Percentiles rank a stretch among this genome's conserved stretches.
Evolutionary conservation across 2,329 filamentous ascomycete genomes (phyloP).

Genomic region (Ophiognomonia clavigignenti-juglandacearum): DNA sequence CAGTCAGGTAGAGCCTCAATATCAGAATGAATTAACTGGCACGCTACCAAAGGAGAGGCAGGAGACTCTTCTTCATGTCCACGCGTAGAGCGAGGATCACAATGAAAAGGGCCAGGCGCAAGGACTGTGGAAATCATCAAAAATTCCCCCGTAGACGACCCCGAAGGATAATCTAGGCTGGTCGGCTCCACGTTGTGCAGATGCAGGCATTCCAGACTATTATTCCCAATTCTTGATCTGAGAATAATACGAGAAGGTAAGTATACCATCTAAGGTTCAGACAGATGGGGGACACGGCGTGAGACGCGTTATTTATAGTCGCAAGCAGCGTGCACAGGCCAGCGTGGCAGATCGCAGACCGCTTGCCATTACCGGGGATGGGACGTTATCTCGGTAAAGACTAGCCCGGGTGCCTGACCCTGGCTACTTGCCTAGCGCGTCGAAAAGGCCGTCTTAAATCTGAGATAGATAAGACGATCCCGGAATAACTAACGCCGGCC

Average conservation of each 20-base stretch:
- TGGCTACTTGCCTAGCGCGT: too few relatives aligned
- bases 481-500: constrained; percentile 12
- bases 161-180: constrained; percentile 46
- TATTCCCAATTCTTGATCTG: constrained; percentile 37
- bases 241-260: constrained; percentile 42
- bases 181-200: constrained; percentile 47
- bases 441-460: too few relatives aligned
- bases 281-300: too few relatives aligned
- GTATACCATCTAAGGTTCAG: too few relatives aligned
- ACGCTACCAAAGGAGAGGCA: too few relatives aligned
- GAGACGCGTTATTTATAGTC: too few relatives aligned
- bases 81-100: constrained; percentile 30
- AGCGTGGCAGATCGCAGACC: background rate
- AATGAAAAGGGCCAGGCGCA: constrained; percentile 35
- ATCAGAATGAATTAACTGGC: too few relatives aligned
- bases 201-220: constrained; percentile 44
- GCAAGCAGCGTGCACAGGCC: background rate
- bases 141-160: constrained; percentile 46
- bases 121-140: constrained; percentile 30
- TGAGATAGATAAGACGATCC: too few relatives aligned
- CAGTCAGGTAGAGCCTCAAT: too few relatives aligned
- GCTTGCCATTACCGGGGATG: background rate
- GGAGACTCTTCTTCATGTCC: constrained; percentile 38
- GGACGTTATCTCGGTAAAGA: too few relatives aligned
- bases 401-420: too few relatives aligned